Evolutionary conservation across 768 basidiomycete species (phyloP).

Genomic region (Pulveroboletus sp.): DNA sequence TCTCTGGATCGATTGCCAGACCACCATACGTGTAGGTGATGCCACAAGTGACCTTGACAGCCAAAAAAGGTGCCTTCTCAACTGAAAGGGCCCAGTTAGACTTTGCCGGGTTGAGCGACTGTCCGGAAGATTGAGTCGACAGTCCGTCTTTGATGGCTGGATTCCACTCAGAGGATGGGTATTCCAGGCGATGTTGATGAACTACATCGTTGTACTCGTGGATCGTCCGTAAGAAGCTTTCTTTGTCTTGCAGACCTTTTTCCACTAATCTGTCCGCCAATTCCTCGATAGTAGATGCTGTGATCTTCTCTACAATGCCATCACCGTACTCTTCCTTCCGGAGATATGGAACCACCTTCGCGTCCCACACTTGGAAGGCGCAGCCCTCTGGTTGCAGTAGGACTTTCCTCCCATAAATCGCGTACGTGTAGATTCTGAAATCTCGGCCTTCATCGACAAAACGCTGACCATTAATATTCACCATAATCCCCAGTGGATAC

Average conservation of each 20-base stretch:
- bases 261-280: constrained; percentile 46
- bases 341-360: constrained; percentile 40
- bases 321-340: constrained; percentile 68
- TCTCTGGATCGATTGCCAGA: constrained; percentile 54
- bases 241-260: constrained; percentile 45
- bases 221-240: constrained; percentile 45
- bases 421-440: constrained; percentile 72
- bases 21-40: constrained; percentile 77
- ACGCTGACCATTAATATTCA: constrained; percentile 53
- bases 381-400: constrained; percentile 54
- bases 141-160: constrained; percentile 63
- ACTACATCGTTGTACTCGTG: constrained; percentile 51
- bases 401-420: constrained; percentile 62
- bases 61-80: constrained; percentile 53
- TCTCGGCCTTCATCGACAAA: constrained; percentile 75
- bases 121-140: constrained; percentile 44
- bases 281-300: constrained; percentile 44
- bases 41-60: constrained; percentile 67
- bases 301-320: constrained; percentile 54
- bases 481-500: constrained; percentile 70
- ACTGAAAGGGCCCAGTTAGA: constrained; percentile 68
- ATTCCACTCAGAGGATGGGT: constrained; percentile 46
- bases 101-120: constrained; percentile 46
- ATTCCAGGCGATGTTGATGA: constrained; percentile 32
- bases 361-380: constrained; percentile 69